Percentiles rank a stretch among this genome's conserved stretches.
These are phyloP conservation scores for Ustilago tritici DNA, from an alignment of 1,284 basidiomycete species.

Conservation along the genomic window DNA sequence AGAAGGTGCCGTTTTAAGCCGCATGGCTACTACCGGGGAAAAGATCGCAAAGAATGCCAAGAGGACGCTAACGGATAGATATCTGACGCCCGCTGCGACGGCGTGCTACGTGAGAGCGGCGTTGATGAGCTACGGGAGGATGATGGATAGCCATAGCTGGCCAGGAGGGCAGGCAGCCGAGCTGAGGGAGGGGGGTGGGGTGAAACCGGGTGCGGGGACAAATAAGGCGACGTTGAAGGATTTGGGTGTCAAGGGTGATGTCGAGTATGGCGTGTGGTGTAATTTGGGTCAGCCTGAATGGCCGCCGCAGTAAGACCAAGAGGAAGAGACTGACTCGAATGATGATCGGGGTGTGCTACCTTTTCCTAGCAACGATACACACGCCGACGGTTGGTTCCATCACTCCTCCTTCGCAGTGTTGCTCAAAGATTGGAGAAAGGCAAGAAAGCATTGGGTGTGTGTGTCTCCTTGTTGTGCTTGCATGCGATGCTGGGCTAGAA, in stretches of 20 bases:
- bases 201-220: constrained; percentile 47
- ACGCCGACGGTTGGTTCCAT: background rate
- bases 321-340: background rate
- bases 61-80: constrained; percentile 43
- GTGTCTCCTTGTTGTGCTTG: background rate
- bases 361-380: background rate
- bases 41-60: constrained; percentile 33
- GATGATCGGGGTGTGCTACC: background rate
- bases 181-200: constrained; percentile 29
- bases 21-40: constrained; percentile 5
- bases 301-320: constrained; percentile 31
- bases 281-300: constrained; percentile 53
- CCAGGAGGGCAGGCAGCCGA: constrained; percentile 12
- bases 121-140: constrained; percentile 29
- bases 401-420: background rate
- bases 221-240: constrained; percentile 40
- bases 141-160: constrained; percentile 28
- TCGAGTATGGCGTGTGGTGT: constrained; percentile 53
- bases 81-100: constrained; percentile 49
- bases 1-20: background rate
- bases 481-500: background rate
- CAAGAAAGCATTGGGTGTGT: background rate
- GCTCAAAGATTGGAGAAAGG: background rate
- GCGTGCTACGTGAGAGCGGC: constrained; percentile 53
- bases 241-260: constrained; percentile 46